Evolutionary conservation across 1,284 basidiomycete genomes (phyloP).

Genomic region (Lignosus rhinocerotis): DNA sequence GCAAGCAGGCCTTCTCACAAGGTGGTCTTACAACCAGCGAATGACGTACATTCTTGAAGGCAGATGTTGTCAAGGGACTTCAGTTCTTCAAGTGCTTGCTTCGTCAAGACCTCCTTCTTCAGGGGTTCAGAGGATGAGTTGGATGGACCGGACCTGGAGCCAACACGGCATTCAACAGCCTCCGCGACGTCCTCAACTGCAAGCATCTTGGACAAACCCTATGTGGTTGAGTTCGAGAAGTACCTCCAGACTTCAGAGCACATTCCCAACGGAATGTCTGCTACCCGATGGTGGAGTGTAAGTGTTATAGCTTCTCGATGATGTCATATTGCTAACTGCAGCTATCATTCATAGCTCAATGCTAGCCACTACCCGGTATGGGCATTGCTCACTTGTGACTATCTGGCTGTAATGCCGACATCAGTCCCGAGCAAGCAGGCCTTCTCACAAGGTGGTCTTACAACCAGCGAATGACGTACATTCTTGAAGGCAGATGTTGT

Average conservation of each 20-base stretch:
- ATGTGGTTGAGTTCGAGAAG: constrained; percentile 26
- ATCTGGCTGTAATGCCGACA: constrained; percentile 22
- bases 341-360: constrained; percentile 23
- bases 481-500: constrained; percentile 30
- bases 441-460: constrained; percentile 22
- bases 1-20: constrained; percentile 11
- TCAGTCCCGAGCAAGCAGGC: constrained; percentile 20
- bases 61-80: constrained; percentile 37
- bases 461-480: constrained; percentile 24
- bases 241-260: constrained; percentile 27
- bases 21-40: constrained; percentile 27
- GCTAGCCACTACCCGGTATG: constrained; percentile 16
- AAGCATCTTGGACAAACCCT: constrained; percentile 6
- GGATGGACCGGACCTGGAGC: background rate
- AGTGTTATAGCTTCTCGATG: too few relatives aligned
- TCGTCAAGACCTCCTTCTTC: constrained; percentile 28
- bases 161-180: background rate
- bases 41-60: constrained; percentile 23
- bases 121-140: background rate
- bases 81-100: constrained; percentile 37
- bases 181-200: background rate
- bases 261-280: constrained; percentile 23
- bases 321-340: too few relatives aligned
- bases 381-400: constrained; percentile 22
- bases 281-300: constrained; percentile 36